These are phyloP conservation scores for Myxozyma nipponensis DNA, from an alignment of 805 yeast genomes.

Conservation along the genomic window DNA sequence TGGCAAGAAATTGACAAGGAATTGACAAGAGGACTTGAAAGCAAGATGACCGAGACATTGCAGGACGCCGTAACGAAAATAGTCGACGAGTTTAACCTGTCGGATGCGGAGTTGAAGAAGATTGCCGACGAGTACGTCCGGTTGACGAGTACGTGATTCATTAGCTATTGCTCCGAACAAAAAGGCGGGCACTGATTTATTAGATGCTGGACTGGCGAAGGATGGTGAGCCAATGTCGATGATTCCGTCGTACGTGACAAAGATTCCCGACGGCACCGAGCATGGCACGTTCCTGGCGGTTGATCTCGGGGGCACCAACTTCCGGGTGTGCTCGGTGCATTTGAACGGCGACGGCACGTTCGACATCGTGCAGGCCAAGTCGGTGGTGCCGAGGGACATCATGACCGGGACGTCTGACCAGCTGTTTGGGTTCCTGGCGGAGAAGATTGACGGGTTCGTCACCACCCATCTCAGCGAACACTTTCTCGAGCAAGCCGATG, in stretches of 20 bases:
- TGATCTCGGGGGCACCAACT: conserved; percentile 94
- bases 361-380: conserved; percentile 68
- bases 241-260: conserved; percentile 90
- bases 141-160: conserved; percentile 9
- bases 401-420: conserved; percentile 65
- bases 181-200: conserved; percentile 25
- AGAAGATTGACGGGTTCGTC: conserved; percentile 62
- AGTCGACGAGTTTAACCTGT: conserved; percentile 6
- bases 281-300: conserved; percentile 82
- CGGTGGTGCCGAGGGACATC: conserved; percentile 71
- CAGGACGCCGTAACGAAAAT: background rate
- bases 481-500: conserved; percentile 34
- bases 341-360: conserved; percentile 65
- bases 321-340: conserved; percentile 85
- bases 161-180: conserved; percentile 11
- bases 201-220: conserved; percentile 34
- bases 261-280: conserved; percentile 81
- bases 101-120: conserved; percentile 24
- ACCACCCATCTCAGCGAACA: conserved; percentile 58
- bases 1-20: too few species aligned
- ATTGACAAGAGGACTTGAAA: too few species aligned
- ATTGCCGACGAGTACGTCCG: conserved; percentile 31
- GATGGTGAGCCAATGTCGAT: conserved; percentile 45
- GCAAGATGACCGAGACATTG: background rate
- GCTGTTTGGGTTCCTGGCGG: conserved; percentile 71